Conservation (phyloP, 2,329 filamentous ascomycete species). For the Penicillium sp. region DNA sequence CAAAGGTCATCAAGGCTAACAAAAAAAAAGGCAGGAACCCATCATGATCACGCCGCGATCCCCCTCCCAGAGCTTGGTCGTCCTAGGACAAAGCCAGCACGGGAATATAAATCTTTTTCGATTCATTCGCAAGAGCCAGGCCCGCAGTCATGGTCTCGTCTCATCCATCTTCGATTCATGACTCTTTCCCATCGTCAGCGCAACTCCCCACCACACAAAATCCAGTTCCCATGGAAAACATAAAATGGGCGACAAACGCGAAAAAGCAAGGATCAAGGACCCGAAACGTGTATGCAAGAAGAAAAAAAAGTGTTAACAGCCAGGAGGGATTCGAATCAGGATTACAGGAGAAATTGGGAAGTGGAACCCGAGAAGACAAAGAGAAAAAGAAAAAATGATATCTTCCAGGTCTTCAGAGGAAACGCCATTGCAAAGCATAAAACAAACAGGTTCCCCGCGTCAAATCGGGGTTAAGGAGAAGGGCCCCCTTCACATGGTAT, state of each 20-base stretch:
- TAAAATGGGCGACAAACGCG: slow-evolving; percentile 5
- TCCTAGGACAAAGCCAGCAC: neutral
- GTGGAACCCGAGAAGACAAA: slow-evolving; percentile 13
- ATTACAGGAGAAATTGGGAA: slow-evolving; percentile 12
- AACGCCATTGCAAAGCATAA: slow-evolving; percentile 37
- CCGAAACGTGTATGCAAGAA: slow-evolving; percentile 5
- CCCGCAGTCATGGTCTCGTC: slow-evolving; percentile 12
- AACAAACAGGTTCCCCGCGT: slow-evolving; percentile 21
- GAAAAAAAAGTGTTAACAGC: neutral
- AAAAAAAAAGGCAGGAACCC: slow-evolving; percentile 13
- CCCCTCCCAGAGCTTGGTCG: slow-evolving; percentile 5
- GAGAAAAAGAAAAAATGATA: slow-evolving; percentile 18
- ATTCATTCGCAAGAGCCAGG: slow-evolving; percentile 1
- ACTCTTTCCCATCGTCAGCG: slow-evolving; percentile 12
- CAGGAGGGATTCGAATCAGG: slow-evolving; percentile 8
- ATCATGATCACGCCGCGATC: slow-evolving; percentile 11
- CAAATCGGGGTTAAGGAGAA: slow-evolving; percentile 19
- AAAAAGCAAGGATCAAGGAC: slow-evolving; percentile 8
- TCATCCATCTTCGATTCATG: slow-evolving; percentile 10
- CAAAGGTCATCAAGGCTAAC: slow-evolving; percentile 24
- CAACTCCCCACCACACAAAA: slow-evolving; percentile 12
- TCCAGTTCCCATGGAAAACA: slow-evolving; percentile 6
- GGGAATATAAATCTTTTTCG: neutral
- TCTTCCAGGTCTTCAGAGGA: slow-evolving; percentile 31
- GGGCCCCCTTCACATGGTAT: slow-evolving; percentile 30